A percentile compares a stretch with the other conserved stretches of the same genome.
Conservation (phyloP, 2,329 filamentous ascomycete species). For the Cladosporium sp. region DNA sequence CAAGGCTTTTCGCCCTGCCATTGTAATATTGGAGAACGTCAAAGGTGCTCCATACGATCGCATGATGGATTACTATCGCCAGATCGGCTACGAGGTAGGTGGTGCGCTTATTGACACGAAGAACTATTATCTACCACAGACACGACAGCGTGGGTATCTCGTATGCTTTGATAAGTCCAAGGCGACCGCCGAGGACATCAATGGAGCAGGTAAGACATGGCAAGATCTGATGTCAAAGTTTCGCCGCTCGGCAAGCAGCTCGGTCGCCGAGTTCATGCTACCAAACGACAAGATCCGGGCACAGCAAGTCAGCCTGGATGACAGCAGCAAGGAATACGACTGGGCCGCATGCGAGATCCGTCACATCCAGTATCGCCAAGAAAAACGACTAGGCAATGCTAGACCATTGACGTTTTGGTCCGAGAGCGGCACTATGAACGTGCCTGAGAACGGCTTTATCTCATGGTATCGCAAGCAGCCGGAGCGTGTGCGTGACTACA, state of each 20-base stretch:
- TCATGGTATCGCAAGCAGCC: constrained; percentile 50
- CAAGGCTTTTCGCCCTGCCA: constrained; percentile 51
- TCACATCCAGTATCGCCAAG: constrained; percentile 54
- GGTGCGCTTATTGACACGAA: constrained; percentile 61
- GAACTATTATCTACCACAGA: constrained; percentile 68
- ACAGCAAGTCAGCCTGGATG: not conserved
- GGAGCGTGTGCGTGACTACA: constrained; percentile 60
- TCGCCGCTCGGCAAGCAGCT: constrained; percentile 56
- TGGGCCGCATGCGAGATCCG: constrained; percentile 58
- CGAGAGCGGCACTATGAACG: constrained; percentile 48
- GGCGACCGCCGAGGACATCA: not conserved
- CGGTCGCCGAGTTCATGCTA: constrained; percentile 60
- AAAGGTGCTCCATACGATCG: constrained; percentile 55
- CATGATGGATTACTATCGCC: constrained; percentile 38
- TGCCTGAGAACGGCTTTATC: constrained; percentile 54
- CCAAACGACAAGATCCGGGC: constrained; percentile 44
- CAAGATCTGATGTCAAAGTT: constrained; percentile 42
- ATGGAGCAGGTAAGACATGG: constrained; percentile 37
- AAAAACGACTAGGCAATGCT: constrained; percentile 48
- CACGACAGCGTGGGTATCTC: constrained; percentile 41
- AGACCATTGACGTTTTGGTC: constrained; percentile 60
- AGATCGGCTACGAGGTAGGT: constrained; percentile 53
- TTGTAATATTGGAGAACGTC: constrained; percentile 73
- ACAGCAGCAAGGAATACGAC: constrained; percentile 31
- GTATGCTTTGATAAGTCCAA: constrained; percentile 37